A percentile compares a stretch with the other conserved stretches of the same genome.
Evolutionary conservation across 768 basidiomycete species (phyloP).

Genomic region (Collybia sp.): DNA sequence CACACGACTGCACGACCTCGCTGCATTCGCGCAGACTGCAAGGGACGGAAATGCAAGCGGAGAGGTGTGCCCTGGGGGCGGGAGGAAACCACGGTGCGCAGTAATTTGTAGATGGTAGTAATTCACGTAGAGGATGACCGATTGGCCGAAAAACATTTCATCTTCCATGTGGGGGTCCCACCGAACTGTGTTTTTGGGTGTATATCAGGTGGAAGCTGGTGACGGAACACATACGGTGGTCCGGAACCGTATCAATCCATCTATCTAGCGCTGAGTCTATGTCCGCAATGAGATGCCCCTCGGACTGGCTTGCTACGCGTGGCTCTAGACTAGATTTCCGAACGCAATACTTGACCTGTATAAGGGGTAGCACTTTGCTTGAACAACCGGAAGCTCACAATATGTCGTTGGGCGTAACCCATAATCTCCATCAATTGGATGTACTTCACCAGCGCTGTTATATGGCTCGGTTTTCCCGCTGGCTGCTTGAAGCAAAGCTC

Average conservation of each 20-base stretch:
- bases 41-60: slow-evolving; percentile 50
- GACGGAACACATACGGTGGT: slow-evolving; percentile 43
- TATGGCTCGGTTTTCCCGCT: slow-evolving; percentile 42
- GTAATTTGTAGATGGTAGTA: slow-evolving; percentile 59
- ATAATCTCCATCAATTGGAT: slow-evolving; percentile 58
- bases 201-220: not conserved
- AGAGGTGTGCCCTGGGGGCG: slow-evolving; percentile 46
- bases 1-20: slow-evolving; percentile 70
- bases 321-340: too few relatives aligned
- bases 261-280: slow-evolving; percentile 72
- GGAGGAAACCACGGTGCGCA: slow-evolving; percentile 78
- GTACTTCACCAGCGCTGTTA: slow-evolving; percentile 52
- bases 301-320: slow-evolving; percentile 29
- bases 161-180: slow-evolving; percentile 38
- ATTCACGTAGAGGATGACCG: slow-evolving; percentile 44
- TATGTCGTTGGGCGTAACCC: slow-evolving; percentile 45
- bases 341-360: too few relatives aligned
- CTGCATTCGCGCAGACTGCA: slow-evolving; percentile 84
- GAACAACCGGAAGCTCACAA: too few relatives aligned
- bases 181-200: slow-evolving; percentile 30
- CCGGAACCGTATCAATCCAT: slow-evolving; percentile 73
- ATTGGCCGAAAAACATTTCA: slow-evolving; percentile 46
- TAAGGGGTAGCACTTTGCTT: too few relatives aligned
- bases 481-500: slow-evolving; percentile 61
- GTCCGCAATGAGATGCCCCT: slow-evolving; percentile 62